These are phyloP conservation scores for Boletus vermiculosoides DNA, from an alignment of 768 basidiomycete genomes.

Conservation along the genomic window DNA sequence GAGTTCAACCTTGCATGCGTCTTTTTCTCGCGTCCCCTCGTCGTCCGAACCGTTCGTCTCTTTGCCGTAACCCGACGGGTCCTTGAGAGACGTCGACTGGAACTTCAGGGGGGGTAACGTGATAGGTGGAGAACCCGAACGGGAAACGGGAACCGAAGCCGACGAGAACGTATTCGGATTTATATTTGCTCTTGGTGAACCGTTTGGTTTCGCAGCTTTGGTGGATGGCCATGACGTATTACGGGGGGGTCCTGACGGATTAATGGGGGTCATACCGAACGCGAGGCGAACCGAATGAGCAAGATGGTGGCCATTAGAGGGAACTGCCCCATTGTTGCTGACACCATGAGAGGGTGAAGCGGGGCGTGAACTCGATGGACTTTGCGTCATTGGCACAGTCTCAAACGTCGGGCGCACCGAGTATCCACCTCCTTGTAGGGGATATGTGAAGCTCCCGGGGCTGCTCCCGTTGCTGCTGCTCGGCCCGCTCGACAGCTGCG, in stretches of 20 bases:
- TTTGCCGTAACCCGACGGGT: conserved; percentile 14
- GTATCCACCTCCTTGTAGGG: conserved; percentile 23
- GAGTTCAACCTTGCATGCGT: conserved; percentile 44
- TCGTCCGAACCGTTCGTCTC: conserved; percentile 24
- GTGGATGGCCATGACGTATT: conserved; percentile 41
- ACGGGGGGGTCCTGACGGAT: conserved; percentile 33
- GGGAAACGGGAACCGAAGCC: conserved; percentile 49
- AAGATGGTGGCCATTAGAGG: conserved; percentile 56
- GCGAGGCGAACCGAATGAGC: conserved; percentile 84
- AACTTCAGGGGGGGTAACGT: conserved; percentile 66
- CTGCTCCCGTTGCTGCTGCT: conserved; percentile 48
- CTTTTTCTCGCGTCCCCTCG: conserved; percentile 19
- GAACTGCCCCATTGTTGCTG: conserved; percentile 23
- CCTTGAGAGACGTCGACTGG: conserved; percentile 23
- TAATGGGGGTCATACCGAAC: conserved; percentile 91
- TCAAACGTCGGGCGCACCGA: conserved; percentile 26
- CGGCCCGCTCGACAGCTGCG: no score
- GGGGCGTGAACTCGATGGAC: conserved; percentile 57
- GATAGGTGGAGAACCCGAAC: conserved; percentile 71
- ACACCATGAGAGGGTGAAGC: conserved; percentile 52
- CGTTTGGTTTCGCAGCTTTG: conserved; percentile 11
- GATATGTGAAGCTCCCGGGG: conserved; percentile 51
- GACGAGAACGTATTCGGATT: conserved; percentile 16
- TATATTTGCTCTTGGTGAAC: conserved; percentile 9
- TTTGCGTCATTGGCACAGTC: conserved; percentile 34